phyloP scores from a whole-genome alignment of 192 early-diverging fungal species.

The Mortierella alpina region DNA sequence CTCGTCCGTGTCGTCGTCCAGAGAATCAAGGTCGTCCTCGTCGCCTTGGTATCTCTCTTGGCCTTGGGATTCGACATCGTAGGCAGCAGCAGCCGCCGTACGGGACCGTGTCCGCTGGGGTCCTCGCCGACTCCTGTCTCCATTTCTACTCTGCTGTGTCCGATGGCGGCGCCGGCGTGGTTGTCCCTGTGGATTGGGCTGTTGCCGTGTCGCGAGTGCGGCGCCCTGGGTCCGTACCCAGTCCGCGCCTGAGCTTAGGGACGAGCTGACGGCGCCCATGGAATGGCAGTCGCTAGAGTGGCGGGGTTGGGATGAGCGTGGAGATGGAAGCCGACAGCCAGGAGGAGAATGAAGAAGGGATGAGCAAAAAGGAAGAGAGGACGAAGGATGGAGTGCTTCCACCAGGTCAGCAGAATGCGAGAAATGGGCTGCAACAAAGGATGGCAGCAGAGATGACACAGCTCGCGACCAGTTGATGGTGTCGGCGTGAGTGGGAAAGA shows the following conservation, averaged over 20 bases:
- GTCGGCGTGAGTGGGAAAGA: too few species aligned
- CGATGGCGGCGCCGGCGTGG: neutral
- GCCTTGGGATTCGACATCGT: slow-evolving; percentile 22
- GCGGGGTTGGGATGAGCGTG: neutral
- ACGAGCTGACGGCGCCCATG: slow-evolving; percentile 46
- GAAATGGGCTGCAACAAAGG: too few species aligned
- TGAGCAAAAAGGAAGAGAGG: neutral
- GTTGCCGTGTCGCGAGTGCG: neutral
- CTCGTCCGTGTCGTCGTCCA: slow-evolving; percentile 14
- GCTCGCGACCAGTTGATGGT: too few species aligned
- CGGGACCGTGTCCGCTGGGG: neutral
- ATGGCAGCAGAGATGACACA: too few species aligned
- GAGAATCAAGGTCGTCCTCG: slow-evolving; percentile 18
- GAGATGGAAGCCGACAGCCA: neutral
- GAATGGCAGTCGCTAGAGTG: neutral
- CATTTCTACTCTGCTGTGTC: neutral
- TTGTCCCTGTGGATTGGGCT: neutral
- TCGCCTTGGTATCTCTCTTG: neutral
- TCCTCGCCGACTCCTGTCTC: slow-evolving; percentile 9
- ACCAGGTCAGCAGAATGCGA: too few species aligned
- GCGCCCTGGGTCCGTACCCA: slow-evolving; percentile 30
- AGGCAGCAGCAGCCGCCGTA: neutral
- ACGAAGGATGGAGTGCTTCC: too few species aligned
- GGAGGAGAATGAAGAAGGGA: neutral
- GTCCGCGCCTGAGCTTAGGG: slow-evolving; percentile 23